Conservation (phyloP, 257 asterid genomes). For the Solanum rostratum region DNA sequence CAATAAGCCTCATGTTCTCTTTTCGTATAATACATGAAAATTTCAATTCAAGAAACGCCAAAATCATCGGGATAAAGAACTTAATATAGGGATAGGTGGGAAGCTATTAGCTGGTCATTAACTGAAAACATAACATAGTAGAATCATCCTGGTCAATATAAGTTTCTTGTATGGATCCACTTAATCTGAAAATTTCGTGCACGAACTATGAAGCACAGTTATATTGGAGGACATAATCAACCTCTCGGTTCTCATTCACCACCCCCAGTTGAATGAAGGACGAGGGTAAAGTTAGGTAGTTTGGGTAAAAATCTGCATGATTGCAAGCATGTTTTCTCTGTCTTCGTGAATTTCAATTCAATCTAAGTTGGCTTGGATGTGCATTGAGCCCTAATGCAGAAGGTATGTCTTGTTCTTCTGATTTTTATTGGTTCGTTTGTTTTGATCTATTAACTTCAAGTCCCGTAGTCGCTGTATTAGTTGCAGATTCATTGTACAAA, state of each 20-base stretch:
- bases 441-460: not conserved
- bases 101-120: not conserved
- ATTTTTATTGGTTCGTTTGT: not conserved
- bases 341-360: not conserved
- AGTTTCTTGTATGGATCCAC: not conserved
- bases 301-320: not conserved
- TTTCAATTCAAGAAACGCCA: not conserved
- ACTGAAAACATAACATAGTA: not conserved
- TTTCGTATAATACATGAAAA: not conserved
- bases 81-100: not conserved
- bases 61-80: not conserved
- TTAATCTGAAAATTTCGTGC: not conserved
- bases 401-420: not conserved
- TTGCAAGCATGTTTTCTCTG: not conserved
- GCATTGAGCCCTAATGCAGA: not conserved
- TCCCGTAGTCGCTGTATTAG: not conserved
- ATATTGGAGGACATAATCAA: not conserved
- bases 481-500: not conserved
- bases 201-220: not conserved
- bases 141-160: not conserved
- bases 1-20: not conserved
- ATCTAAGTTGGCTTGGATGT: not conserved
- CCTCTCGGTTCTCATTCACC: not conserved
- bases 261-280: not conserved
- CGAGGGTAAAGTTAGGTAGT: not conserved